Base-by-base conservation (phyloP, 805 yeast species). In the Wickerhamiella hasegawae region DNA sequence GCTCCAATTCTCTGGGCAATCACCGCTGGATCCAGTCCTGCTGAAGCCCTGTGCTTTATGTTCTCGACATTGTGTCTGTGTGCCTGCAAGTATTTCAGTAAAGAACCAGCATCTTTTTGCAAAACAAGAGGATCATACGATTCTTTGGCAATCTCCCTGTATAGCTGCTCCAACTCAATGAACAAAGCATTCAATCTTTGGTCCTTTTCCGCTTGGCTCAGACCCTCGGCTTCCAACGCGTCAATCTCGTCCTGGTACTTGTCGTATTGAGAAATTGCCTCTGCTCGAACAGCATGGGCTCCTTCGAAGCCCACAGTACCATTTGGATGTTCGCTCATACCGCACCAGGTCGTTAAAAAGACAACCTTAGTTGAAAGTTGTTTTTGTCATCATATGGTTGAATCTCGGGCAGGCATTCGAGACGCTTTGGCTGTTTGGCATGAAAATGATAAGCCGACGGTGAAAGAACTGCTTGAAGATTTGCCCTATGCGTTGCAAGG, bases 401-500 rank as follows among this genome's bases (percentile, higher is more conserved):
- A 12, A 12, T 16, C 28, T 25, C 28, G 28, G 28, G 14, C 16
- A 12, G 28, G 28, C 14, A 16, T 6, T 18, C 19, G 15, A 28
- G 19, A 28, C 17, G 12, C 30, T 28, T 5, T n/a, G n/a, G 30
- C 8, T 11, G 10, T 28, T 15, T 28, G 18, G 30, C 19, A 28
- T 14, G 30, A 28, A 16, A 5, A 14, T 4, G 30, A 28, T 10
- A 10, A 14, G 6, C 30, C 30, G 10, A 6, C 20, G 8, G 9
- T 16, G 19, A 6, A 5, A 5, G 30, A 4, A 4, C 17, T 18
- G 5, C 23, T 31, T 4, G 15, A n/a, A 19, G 39, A 36, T 12
- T 30, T 36, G 21, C 39, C 39, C n/a, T 36, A 21, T 24, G 35
- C 18, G 22, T 30, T 36, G 3, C 39, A 36, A 19, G 39, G 39